Conservation (phyloP, 179 eudicot species). For the Corrigiola litoralis region DNA sequence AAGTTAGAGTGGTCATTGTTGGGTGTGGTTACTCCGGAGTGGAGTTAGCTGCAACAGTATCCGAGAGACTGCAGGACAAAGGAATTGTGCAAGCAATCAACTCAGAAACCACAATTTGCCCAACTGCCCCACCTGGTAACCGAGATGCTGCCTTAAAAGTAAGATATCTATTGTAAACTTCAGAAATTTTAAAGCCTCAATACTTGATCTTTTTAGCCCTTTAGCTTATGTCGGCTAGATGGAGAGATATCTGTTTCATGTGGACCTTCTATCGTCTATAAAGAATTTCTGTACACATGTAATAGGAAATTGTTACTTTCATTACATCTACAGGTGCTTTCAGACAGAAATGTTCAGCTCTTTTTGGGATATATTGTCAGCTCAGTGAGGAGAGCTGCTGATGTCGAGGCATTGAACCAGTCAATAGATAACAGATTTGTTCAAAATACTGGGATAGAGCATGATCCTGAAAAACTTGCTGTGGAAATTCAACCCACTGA, state of each 20-base stretch:
- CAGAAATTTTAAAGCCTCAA: neutral
- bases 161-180: constrained; percentile 16
- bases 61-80: constrained; percentile 80
- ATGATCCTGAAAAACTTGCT: constrained; percentile 41
- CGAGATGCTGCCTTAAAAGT: constrained; percentile 86
- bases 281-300: no score
- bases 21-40: constrained; percentile 98
- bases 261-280: no score
- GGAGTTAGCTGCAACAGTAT: constrained; percentile 89
- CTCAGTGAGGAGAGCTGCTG: constrained; percentile 34
- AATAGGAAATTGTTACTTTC: neutral
- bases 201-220: neutral
- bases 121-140: constrained; percentile 87
- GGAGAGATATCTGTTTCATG: no score
- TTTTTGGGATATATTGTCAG: constrained; percentile 74
- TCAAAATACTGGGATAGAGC: constrained; percentile 14
- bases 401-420: constrained; percentile 19
- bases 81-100: constrained; percentile 86
- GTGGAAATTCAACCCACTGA: constrained; percentile 79
- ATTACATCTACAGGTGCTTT: constrained; percentile 56
- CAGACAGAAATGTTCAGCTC: constrained; percentile 74
- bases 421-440: constrained; percentile 10
- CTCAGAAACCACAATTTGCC: constrained; percentile 58
- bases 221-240: no score
- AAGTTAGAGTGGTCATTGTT: constrained; percentile 71